Conservation (phyloP, 2,329 filamentous ascomycete genomes). For the Fusarium incarnatum region DNA sequence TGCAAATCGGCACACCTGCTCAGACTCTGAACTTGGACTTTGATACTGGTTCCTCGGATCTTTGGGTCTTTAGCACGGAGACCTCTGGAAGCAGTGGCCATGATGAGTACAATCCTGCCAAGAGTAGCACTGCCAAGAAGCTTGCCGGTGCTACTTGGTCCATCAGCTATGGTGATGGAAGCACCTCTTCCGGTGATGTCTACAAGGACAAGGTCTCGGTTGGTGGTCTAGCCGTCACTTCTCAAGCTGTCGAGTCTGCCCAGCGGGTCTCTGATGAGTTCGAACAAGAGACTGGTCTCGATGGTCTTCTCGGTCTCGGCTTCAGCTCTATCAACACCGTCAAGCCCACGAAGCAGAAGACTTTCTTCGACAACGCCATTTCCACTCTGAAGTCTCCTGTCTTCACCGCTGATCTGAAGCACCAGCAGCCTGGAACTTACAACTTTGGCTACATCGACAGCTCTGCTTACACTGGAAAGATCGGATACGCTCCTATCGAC, state of each 20-base stretch:
- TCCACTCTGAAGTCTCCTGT: constrained; percentile 52
- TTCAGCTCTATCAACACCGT: constrained; percentile 59
- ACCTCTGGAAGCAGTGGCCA: constrained; percentile 57
- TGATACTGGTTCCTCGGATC: constrained; percentile 60
- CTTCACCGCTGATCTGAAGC: constrained; percentile 77
- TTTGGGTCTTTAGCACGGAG: constrained; percentile 61
- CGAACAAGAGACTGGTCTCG: constrained; percentile 51
- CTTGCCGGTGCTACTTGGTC: constrained; percentile 54
- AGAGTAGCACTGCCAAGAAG: constrained; percentile 54
- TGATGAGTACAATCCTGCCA: constrained; percentile 53
- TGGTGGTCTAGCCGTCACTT: constrained; percentile 54
- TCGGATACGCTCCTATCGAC: constrained; percentile 73
- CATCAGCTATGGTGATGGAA: constrained; percentile 59
- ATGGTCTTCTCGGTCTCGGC: constrained; percentile 59
- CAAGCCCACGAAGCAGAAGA: constrained; percentile 54
- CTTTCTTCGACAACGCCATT: constrained; percentile 55
- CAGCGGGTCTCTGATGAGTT: constrained; percentile 55
- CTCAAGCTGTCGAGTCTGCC: constrained; percentile 59
- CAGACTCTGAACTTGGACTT: constrained; percentile 59
- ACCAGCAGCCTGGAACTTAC: constrained; percentile 68
- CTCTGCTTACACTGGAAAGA: constrained; percentile 69
- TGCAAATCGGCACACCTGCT: constrained; percentile 57
- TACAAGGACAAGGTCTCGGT: constrained; percentile 58
- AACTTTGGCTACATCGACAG: constrained; percentile 79
- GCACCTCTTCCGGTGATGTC: constrained; percentile 56